phyloP scores from a whole-genome alignment of 805 yeast genomes.

The Yarrowia bubula region DNA sequence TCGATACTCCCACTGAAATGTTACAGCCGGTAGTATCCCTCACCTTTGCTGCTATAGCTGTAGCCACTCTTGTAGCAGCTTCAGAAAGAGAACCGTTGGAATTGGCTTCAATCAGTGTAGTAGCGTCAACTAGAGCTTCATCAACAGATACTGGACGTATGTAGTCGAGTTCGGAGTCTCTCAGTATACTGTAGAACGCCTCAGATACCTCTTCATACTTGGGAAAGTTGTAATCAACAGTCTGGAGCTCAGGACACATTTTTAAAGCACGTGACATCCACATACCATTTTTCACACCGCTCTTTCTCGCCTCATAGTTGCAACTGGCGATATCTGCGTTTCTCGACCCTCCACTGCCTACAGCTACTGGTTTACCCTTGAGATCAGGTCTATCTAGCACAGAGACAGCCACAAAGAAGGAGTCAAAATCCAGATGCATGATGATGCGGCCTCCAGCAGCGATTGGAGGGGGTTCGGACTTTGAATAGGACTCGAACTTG shows the following conservation, averaged over 20 bases:
- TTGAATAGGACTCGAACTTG: conserved; percentile 53
- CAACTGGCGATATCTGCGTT: conserved; percentile 86
- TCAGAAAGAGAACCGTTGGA: conserved; percentile 25
- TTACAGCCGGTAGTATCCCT: conserved; percentile 53
- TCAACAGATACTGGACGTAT: conserved; percentile 87
- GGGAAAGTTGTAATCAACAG: conserved; percentile 70
- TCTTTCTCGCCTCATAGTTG: conserved; percentile 78
- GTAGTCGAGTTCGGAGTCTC: conserved; percentile 43
- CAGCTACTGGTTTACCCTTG: conserved; percentile 61
- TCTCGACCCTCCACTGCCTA: conserved; percentile 43
- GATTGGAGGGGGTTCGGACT: conserved; percentile 12
- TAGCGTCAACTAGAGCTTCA: conserved; percentile 78
- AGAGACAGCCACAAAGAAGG: conserved; percentile 88
- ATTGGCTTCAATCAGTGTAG: conserved; percentile 36
- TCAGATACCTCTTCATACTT: conserved; percentile 66
- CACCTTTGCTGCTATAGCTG: conserved; percentile 45
- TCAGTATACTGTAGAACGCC: conserved; percentile 59
- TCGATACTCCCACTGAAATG: conserved; percentile 77
- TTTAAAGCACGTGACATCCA: conserved; percentile 71
- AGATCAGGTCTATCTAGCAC: conserved; percentile 55
- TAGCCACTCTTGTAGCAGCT: conserved; percentile 36
- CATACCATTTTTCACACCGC: conserved; percentile 84
- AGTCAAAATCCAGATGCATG: conserved; percentile 88
- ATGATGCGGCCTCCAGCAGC: conserved; percentile 41
- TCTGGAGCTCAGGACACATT: conserved; percentile 63